Base-by-base conservation (phyloP, 176 grass and related monocot genomes). In the Raddia distichophylla region DNA sequence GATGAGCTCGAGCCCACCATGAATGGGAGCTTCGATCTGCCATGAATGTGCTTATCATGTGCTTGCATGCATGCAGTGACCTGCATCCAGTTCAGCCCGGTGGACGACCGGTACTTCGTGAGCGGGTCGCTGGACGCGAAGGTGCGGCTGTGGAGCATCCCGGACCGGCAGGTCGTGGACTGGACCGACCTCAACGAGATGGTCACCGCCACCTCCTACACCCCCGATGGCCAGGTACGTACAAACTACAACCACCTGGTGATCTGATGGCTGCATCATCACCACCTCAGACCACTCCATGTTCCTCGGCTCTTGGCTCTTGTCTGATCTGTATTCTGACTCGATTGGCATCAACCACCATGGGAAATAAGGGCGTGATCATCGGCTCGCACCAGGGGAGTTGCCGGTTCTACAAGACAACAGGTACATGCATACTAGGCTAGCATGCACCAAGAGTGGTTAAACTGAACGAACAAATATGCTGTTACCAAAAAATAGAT, bases 131-230 rank as follows among this genome's bases (percentile, higher is more conserved):
- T 98, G 48, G 95, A 98, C 80, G 88, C 90, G 74, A 98, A 94
- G 86, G 90, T 95, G 49, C 82, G 95, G 3, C 88, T 98, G 52
- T 98, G 95, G 95, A 95, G 82, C 60, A 84, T 98, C 42, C 92
- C 84, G 0, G 89, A 91, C 58, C 84, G 92, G 57, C 92, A 94
- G 77, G 95, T 98, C 8, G 88, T 98, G n/a, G 95, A 98, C 76
- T 98, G 95, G 95, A 93, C 81, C 9, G 95, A 98, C 89, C 67
- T 94, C 81, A 94, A 91, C 65, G 95, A 98, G 81, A 98, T 98
- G 90, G 95, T 98, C 81, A 98, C 95, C 13, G 88, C 95, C 14
- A 58, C 79, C 18, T 94, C 86, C 42, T 98, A 94, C 80, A 95
- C 90, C 40, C 95, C 95, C 8, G 90, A 98, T 17, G 95, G 89